Base-by-base conservation (phyloP, 1,284 basidiomycete genomes). In the Marasmius fiardii region DNA sequence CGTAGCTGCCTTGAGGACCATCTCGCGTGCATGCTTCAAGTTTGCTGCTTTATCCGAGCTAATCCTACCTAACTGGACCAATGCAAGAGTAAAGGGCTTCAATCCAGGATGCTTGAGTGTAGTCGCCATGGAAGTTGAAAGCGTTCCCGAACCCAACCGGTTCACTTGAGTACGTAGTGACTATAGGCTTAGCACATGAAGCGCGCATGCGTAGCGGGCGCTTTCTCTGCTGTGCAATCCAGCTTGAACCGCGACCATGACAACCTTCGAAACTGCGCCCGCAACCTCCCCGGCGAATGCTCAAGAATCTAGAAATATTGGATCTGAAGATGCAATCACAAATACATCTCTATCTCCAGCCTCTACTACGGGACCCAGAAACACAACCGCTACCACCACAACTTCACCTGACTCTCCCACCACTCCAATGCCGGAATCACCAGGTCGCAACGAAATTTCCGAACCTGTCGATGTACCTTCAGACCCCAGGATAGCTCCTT, bases 21-120 rank as follows among this genome's bases (percentile, higher is more conserved):
- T 88, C 31, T 88, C 81, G 34, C 82, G 77, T 5, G 94, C 94
- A 80, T 93, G 88, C 47, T 75, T 78, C 56, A 97, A 76, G 71
- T 96, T 93, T 26, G 76, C 76, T 1, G 76, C 61, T 73, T 97
- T 97, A 73, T 86, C 81, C 0, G 79, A 63, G 20, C 82, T 78
- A 23, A 92, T 74, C 54, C 78, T 78, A 18, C 90, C 91, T 10
- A 98, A 81, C 69, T 98, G 95, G 54, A 96, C 83, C 52, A 97
- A 78, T 0, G 93, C 92, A 54, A 98, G 80, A 24, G 79, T 88
- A 72, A 97, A 96, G 3, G 85, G 80, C 63, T 83, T 86, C 69
- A 91, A 51, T 7, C 28, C 43, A 6, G 57, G 54, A 18, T 54
- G 47, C 48, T 51, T 54, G 28, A 48, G 8, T 31, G 54, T 31